phyloP scores from a whole-genome alignment of 768 basidiomycete genomes.

The Gloeopeniophorella convolvens region DNA sequence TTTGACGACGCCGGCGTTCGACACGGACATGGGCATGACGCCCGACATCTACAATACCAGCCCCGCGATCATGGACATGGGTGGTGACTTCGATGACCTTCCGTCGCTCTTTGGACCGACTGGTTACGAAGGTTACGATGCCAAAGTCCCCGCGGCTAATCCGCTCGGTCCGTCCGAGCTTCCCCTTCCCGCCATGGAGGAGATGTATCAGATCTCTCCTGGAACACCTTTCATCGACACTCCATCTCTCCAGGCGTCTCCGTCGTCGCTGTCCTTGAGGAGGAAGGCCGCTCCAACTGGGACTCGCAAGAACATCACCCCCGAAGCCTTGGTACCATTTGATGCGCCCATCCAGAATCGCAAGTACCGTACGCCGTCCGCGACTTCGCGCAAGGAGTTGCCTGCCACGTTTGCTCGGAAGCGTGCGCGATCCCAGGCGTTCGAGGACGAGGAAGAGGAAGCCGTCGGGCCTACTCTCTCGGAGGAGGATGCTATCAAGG shows the following conservation, averaged over 20 bases:
- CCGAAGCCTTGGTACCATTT: slow-evolving; percentile 56
- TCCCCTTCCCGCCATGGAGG: slow-evolving; percentile 28
- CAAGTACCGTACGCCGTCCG: slow-evolving; percentile 63
- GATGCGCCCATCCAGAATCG: slow-evolving; percentile 78
- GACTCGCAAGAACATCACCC: slow-evolving; percentile 66
- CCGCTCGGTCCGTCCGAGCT: slow-evolving; percentile 8
- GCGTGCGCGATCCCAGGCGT: slow-evolving; percentile 44
- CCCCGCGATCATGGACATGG: slow-evolving; percentile 34
- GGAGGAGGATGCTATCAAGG: slow-evolving; percentile 63
- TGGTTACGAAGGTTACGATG: slow-evolving; percentile 8
- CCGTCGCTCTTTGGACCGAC: slow-evolving; percentile 21
- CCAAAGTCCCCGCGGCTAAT: slow-evolving; percentile 8
- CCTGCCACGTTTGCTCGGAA: slow-evolving; percentile 65
- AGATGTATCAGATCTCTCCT: slow-evolving; percentile 45
- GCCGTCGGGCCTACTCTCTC: slow-evolving; percentile 38
- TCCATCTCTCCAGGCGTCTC: slow-evolving; percentile 31
- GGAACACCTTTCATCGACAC: slow-evolving; percentile 43
- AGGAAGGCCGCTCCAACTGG: slow-evolving; percentile 45
- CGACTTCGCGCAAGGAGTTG: slow-evolving; percentile 73
- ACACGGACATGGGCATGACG: slow-evolving; percentile 26
- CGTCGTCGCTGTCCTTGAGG: slow-evolving; percentile 22
- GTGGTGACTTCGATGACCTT: slow-evolving; percentile 30
- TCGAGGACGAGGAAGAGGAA: slow-evolving; percentile 43
- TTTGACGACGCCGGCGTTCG: slow-evolving; percentile 39
- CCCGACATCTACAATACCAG: slow-evolving; percentile 39